Evolutionary conservation across 805 yeast species (phyloP), one percentile per base, ranked within the genome.

Genomic region (Schwanniomyces pseudopolymorphus): DNA sequence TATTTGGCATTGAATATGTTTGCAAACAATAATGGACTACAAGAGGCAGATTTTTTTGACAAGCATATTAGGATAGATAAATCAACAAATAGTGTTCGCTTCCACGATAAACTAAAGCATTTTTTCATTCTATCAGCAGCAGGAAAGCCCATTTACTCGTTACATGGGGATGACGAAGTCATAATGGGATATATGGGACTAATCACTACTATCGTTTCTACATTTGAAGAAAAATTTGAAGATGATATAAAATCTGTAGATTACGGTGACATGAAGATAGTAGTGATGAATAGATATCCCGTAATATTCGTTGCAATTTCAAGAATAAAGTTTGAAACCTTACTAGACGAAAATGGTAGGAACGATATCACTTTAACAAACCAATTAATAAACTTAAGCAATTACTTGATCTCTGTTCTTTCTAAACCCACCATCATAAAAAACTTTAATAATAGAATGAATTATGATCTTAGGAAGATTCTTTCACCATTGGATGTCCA

Each of bases 141-240:
- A 1, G 97, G 97, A 0, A 90, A 90, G 60, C 96, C 96, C 2
- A 84, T 90, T 5, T 90, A 85, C 63, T 80, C 95, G 1, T 72
- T 84, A 74, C 80, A 83, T 59, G 95, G 94, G 2, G 69, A 81
- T 2, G 91, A 87, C 44, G 84, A 81, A 31, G 64, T 81, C 13
- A 72, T 85, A 2, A 67, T 87, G 38, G 85, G 89, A 0, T 85
- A 85, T 56, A 81, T 85, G 70, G 96, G 96, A 0, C 72, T 90
- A 1, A 77, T 90, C 2, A 91, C 90, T 53, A 88, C 97, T 0
- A 79, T 90, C 5, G 77, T 89, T 7, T 79, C 85, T 9, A 84
- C 83, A 42, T 90, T 87, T 59, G 79, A 81, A 53, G 76, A 72
- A 40, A 67, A 65, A 28, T 45, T 59, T 38, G 50, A 59, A 7